phyloP scores from a whole-genome alignment of 2,329 filamentous ascomycete genomes.

The Botrytis medusae region DNA sequence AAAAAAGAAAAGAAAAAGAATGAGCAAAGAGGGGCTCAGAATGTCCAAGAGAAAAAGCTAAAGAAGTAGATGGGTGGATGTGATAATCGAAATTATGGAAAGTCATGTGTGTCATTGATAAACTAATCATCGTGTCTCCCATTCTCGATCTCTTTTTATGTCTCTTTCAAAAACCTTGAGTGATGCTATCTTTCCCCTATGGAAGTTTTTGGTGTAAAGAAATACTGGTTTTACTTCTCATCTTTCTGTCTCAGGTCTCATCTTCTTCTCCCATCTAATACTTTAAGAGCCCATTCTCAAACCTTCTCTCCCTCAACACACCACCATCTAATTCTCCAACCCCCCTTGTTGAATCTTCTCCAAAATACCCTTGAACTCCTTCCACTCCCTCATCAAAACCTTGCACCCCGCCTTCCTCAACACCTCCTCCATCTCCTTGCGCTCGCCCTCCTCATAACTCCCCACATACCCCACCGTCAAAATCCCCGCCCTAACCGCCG shows the following conservation, averaged over 20 bases:
- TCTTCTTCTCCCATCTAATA: background rate
- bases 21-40: accelerated
- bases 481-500: slow-evolving; percentile 74
- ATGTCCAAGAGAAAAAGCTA: background rate
- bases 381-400: slow-evolving; percentile 61
- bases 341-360: slow-evolving; percentile 31
- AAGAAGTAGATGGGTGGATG: background rate
- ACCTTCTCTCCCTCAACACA: no score
- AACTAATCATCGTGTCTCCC: background rate
- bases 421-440: slow-evolving; percentile 52
- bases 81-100: background rate
- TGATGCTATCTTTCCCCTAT: background rate
- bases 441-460: slow-evolving; percentile 65
- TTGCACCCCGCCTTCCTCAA: slow-evolving; percentile 62
- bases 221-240: background rate
- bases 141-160: background rate
- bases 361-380: slow-evolving; percentile 47
- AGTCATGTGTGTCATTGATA: background rate
- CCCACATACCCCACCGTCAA: slow-evolving; percentile 83
- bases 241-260: background rate
- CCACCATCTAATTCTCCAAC: slow-evolving; percentile 16
- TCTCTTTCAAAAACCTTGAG: background rate
- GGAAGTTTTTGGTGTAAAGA: background rate
- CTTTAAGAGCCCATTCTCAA: background rate
- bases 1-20: no score